Evolutionary conservation across 495 filamentous ascomycete genomes (phyloP), one percentile per base, ranked within the genome.

Genomic region (Aspergillus bertholletiae): DNA sequence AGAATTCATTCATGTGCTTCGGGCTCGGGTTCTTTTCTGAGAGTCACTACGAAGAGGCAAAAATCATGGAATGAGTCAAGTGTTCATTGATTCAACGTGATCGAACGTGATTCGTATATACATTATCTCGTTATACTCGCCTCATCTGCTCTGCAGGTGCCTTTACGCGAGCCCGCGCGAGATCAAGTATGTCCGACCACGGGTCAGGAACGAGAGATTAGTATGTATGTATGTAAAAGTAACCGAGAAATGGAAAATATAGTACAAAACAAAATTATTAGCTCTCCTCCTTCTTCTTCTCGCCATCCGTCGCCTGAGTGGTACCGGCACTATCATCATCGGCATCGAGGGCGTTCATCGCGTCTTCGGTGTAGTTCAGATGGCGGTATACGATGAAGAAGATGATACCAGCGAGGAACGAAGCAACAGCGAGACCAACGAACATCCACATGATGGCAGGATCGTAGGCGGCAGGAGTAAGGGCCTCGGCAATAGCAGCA

Each of bases 381-480:
- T 72, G 69, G 54, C 61, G 66, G 68, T 75, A 78, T 24, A 73
- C 40, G 7, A 66, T 1, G 59, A 53, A 80, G 73, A 80, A 80
- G 57, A 78, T 57, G 24, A 73, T 61, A 58, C 74, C 74, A n/a
- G 62, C 63, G 13, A 67, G 8, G 59, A 74, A 77, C 7, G 68
- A 76, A 11, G 70, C 77, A 50, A 54, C 62, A 24, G 84, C 88
- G 49, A 88, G 76, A 35, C 77, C 72, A 15, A 71, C 77, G 62
- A 90, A 92, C 71, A 89, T 81, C 79, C 79, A 82, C 53, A 88
- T 66, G 35, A 94, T 80, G 17, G 83, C 70, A 0, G 89, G 89
- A 65, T 94, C 89, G 47, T 76, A 78, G 17, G 85, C 80, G 11
- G 88, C 75, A 0, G 82, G 76, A n/a, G 83, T 81, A 37, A 92